Evolutionary conservation across 345 rosid genomes (phyloP).

Genomic region (Ceriops decandra): DNA sequence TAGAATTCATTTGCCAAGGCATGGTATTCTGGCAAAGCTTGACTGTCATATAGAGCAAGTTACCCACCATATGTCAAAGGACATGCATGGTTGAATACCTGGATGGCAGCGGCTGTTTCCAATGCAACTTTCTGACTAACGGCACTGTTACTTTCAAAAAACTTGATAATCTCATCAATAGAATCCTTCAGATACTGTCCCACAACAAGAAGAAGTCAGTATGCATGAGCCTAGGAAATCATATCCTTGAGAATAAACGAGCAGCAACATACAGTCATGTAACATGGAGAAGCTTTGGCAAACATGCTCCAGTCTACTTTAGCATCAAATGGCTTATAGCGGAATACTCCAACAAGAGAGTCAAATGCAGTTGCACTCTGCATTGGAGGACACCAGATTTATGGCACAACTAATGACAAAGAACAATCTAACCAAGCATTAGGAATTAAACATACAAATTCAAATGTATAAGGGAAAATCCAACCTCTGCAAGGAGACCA

Average conservation of each 20-base stretch:
- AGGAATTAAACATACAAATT: background rate
- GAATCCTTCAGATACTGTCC: slow-evolving; percentile 89
- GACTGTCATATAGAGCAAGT: background rate
- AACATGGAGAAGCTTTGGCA: slow-evolving; percentile 95
- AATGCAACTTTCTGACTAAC: slow-evolving; percentile 87
- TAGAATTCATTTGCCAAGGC: background rate
- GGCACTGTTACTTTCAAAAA: slow-evolving; percentile 75
- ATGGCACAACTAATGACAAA: slow-evolving; percentile 17
- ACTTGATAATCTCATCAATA: slow-evolving; percentile 62
- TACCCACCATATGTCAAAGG: background rate
- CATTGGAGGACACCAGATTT: slow-evolving; percentile 21
- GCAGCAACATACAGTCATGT: slow-evolving; percentile 66
- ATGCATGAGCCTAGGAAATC: slow-evolving; percentile 1
- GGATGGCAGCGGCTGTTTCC: slow-evolving; percentile 97
- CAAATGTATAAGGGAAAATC: background rate
- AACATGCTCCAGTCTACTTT: slow-evolving; percentile 97
- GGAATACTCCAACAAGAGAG: slow-evolving; percentile 76
- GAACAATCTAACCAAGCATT: slow-evolving; percentile 13
- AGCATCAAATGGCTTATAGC: slow-evolving; percentile 91
- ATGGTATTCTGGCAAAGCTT: background rate
- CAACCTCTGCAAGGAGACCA: slow-evolving; percentile 95
- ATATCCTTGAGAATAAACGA: slow-evolving; percentile 7
- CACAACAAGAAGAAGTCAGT: slow-evolving; percentile 23
- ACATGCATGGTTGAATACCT: slow-evolving; percentile 44
- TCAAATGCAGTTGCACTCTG: slow-evolving; percentile 83